Percentiles rank a stretch among this genome's conserved stretches.
These are phyloP conservation scores for Leccinellum albellum DNA, from an alignment of 768 basidiomycete genomes.

Conservation along the genomic window DNA sequence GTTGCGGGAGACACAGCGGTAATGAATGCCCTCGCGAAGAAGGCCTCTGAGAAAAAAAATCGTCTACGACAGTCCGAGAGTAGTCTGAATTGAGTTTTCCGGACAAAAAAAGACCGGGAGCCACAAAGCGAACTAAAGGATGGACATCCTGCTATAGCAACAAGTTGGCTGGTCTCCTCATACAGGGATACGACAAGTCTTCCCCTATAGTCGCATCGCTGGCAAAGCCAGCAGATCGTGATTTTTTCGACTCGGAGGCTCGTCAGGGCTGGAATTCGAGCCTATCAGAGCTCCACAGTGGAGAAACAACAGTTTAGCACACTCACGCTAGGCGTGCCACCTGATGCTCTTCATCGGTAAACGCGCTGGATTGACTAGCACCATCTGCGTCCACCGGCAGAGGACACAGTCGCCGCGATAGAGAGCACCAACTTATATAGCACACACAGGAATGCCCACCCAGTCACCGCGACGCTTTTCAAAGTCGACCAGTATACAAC, in stretches of 20 bases:
- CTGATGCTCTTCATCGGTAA: too few species aligned
- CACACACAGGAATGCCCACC: slow-evolving; percentile 8
- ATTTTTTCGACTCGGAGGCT: too few species aligned
- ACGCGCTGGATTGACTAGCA: too few species aligned
- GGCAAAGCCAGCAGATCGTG: not conserved
- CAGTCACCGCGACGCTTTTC: slow-evolving; percentile 5
- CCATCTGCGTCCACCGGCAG: slow-evolving; percentile 8
- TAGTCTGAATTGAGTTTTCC: slow-evolving; percentile 36
- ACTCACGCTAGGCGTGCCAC: too few species aligned
- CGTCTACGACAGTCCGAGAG: slow-evolving; percentile 18
- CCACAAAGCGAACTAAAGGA: slow-evolving; percentile 30
- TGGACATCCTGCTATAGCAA: not conserved
- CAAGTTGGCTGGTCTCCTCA: slow-evolving; percentile 11
- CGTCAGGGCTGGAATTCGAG: too few species aligned
- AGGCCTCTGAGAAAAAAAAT: not conserved
- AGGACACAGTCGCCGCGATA: slow-evolving; percentile 17
- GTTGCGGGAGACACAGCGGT: too few species aligned
- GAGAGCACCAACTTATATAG: slow-evolving; percentile 5
- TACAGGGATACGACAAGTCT: not conserved
- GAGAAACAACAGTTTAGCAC: too few species aligned
- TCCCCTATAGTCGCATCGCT: too few species aligned
- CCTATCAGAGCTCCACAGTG: too few species aligned
- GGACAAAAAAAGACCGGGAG: slow-evolving; percentile 8
- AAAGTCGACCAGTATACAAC: too few species aligned
- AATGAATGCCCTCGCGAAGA: slow-evolving; percentile 15